Evolutionary conservation across 805 yeast species (phyloP).

Genomic region (Candida silvicultrix): DNA sequence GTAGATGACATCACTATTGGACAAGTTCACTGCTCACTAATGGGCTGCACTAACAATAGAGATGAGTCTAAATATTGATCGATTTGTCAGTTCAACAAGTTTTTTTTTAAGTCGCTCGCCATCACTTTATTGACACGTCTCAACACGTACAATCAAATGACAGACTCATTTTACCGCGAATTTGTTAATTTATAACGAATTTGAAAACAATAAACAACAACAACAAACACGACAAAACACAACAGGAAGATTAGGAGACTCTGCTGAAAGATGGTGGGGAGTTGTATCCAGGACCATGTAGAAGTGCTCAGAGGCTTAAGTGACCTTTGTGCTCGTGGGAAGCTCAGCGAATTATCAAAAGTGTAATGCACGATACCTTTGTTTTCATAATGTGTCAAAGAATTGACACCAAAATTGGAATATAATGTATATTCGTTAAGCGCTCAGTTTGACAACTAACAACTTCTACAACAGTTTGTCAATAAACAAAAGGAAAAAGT

Average conservation of each 20-base stretch:
- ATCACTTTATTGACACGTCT: background rate
- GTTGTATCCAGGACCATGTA: too few relatives aligned
- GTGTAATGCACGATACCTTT: background rate
- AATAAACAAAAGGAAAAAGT: background rate
- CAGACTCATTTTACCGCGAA: background rate
- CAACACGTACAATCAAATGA: background rate
- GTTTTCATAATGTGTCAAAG: background rate
- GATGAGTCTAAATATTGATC: too few relatives aligned
- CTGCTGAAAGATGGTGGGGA: background rate
- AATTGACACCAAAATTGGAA: too few relatives aligned
- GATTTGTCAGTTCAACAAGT: background rate
- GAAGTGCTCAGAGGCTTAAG: background rate
- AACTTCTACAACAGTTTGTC: background rate
- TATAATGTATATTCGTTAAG: too few relatives aligned
- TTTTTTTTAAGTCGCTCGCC: too few relatives aligned
- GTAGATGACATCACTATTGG: slow-evolving; percentile 14
- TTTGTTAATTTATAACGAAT: too few relatives aligned
- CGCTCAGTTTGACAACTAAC: background rate
- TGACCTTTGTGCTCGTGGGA: background rate
- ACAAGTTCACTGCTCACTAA: background rate
- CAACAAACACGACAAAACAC: too few relatives aligned
- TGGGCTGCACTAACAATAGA: too few relatives aligned
- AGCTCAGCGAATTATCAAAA: background rate
- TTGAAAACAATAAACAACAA: too few relatives aligned
- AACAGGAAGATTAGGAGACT: too few relatives aligned